Base-by-base conservation (phyloP, 306 rosid genomes). In the Arachis hypogaea region DNA sequence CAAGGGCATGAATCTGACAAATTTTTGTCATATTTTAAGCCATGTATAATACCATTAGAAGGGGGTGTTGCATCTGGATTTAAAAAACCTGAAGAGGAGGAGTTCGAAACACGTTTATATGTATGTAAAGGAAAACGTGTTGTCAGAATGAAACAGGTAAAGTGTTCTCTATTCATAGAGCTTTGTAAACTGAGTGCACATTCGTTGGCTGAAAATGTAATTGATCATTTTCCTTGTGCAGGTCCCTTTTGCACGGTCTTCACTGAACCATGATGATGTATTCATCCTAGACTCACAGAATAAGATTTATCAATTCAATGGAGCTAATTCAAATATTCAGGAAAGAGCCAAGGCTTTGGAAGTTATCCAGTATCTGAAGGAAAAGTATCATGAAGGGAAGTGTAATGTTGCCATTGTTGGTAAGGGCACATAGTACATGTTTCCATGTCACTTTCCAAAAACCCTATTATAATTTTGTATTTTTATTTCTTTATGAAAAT, bases 301-400 rank as follows among this genome's bases (percentile, higher is more conserved):
- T 59, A 95, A 95, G 87, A 92, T 95, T 75, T 95, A 82, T 79
- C 99, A 95, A 86, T 95, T 95, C 88, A 95, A 95, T 65, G 99
- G 99, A 75, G 96, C 96, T 5, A 95, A 95, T 84, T 95, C 99
- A 49, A 92, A 92, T 83, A 92, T 95, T 76, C 99, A 95, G 86
- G 99, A 95, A 82, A 88, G 99, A 86, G 99, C 97, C 66, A 92
- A 95, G 83, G 97, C 99, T 71, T 78, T 95, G 86, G 99, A 95
- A 85, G 89, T 90, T 70, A 89, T 90, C 78, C 99, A 95, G 84
- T 90, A 77, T 85, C 81, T 95, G 85, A 95, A 95, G 88, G 99
- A 95, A 70, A 88, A 88, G 79, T 92, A 90, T 90, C 99, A 95
- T 28, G 85, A 77, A 41, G 98, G 99, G 80, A 90, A 65, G 46